Evolutionary conservation across 2,329 filamentous ascomycete genomes (phyloP).

Genomic region (Fusarium solani-melongenae): DNA sequence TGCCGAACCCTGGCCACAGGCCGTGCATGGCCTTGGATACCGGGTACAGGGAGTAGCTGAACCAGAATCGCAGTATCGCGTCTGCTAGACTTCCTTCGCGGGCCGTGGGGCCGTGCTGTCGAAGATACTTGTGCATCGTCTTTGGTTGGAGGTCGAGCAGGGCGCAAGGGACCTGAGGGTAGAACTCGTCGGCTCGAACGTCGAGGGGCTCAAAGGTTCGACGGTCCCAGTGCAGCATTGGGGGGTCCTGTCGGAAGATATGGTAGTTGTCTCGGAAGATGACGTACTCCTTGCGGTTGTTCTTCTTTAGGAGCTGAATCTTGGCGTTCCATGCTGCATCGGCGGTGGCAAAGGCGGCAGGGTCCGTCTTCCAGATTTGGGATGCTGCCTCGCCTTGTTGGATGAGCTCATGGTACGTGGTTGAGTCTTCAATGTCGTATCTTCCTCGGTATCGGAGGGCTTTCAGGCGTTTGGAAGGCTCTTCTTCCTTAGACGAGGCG

Average conservation of each 20-base stretch:
- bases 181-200: constrained; percentile 71
- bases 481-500: constrained; percentile 2
- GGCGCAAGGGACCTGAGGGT: constrained; percentile 65
- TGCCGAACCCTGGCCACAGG: constrained; percentile 69
- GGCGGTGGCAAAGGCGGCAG: constrained; percentile 42
- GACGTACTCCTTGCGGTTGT: constrained; percentile 50
- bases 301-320: constrained; percentile 49
- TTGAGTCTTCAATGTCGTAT: constrained; percentile 31
- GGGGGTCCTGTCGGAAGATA: constrained; percentile 59
- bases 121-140: constrained; percentile 60
- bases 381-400: constrained; percentile 45
- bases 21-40: constrained; percentile 59
- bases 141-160: constrained; percentile 77
- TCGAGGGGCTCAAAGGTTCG: constrained; percentile 77
- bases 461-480: constrained; percentile 37
- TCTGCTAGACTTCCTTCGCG: constrained; percentile 64
- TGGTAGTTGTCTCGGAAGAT: constrained; percentile 65
- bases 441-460: constrained; percentile 45
- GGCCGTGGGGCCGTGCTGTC: constrained; percentile 55
- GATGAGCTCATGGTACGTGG: constrained; percentile 47
- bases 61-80: constrained; percentile 55
- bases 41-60: constrained; percentile 58
- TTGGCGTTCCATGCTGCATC: constrained; percentile 50
- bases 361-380: constrained; percentile 25
- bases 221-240: constrained; percentile 74